Base-by-base conservation (phyloP, 805 yeast species). In the Kuraishia piskuri region DNA sequence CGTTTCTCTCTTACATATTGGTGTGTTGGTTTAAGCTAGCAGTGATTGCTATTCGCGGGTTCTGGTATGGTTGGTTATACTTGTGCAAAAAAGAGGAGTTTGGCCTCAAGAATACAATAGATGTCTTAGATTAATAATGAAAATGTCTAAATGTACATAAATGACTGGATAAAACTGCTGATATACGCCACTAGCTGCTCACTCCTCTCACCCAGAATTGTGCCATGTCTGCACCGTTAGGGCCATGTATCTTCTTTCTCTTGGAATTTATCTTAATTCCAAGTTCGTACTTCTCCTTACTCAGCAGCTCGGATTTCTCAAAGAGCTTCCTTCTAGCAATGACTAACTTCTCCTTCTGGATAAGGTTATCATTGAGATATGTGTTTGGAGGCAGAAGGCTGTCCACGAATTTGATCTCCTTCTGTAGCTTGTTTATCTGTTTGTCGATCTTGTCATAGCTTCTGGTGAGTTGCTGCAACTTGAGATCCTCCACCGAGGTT, bases 201-300 rank as follows among this genome's bases (percentile, higher is more conserved):
- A 73, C 76, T 63, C 81, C 80, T 71, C 82, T 77, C 64, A 76
- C 77, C 80, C 70, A 68, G 74, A 76, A 78, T 72, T 77, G 79
- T 65, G 81, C 80, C 68, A 75, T 74, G 50, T 64, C 67, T 12
- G 67, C 64, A 21, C 66, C 67, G 44, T 65, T 58, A 45, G 51
- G 59, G 21, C 70, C 71, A 54, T 65, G 62, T 10, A 66, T 55
- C 44, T 56, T 60, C 46, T 62, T 65, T 48, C 61, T 59, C 44
- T 58, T 58, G 47, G 59, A 56, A 51, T 63, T 63, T 46, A 68
- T 46, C 51, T 60, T 60, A 31, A 68, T 65, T 26, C 70, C 59
- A 25, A 66, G 53, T 49, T 63, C 64, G 55, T 68, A 68, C 46
- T 60, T 58, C 25, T 66, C 62, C 51, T 67, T 66, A 46, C 63